phyloP scores from a whole-genome alignment of 2,329 filamentous ascomycete genomes.

The Coniella lustricola region DNA sequence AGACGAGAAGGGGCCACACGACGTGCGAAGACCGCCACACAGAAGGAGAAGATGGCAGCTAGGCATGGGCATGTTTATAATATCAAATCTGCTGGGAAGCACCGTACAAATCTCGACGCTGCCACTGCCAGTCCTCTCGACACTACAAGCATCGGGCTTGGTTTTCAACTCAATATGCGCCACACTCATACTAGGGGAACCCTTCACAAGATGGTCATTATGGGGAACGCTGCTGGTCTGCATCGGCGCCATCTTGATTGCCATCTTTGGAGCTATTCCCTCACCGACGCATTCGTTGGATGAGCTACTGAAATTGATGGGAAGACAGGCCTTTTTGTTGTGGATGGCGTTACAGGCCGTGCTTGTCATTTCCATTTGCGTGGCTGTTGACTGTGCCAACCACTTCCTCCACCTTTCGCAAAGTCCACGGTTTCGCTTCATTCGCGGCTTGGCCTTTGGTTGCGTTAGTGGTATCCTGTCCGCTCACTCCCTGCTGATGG shows the following conservation, averaged over 20 bases:
- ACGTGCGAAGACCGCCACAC: slow-evolving; percentile 79
- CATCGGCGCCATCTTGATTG: slow-evolving; percentile 82
- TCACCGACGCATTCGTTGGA: slow-evolving; percentile 83
- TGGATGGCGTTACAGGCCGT: slow-evolving; percentile 83
- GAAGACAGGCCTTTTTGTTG: slow-evolving; percentile 66
- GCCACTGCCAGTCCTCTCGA: slow-evolving; percentile 88
- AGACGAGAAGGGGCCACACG: slow-evolving; percentile 79
- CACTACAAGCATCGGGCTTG: slow-evolving; percentile 87
- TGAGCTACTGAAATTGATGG: slow-evolving; percentile 72
- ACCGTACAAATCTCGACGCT: slow-evolving; percentile 96
- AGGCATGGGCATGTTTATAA: slow-evolving; percentile 94
- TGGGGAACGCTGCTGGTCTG: slow-evolving; percentile 85
- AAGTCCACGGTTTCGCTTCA: slow-evolving; percentile 63
- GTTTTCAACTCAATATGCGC: slow-evolving; percentile 99
- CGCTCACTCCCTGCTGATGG: slow-evolving; percentile 85
- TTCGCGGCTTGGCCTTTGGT: slow-evolving; percentile 81
- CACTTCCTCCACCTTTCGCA: slow-evolving; percentile 46
- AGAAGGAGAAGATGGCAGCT: slow-evolving; percentile 89
- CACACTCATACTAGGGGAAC: slow-evolving; percentile 83
- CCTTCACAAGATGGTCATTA: slow-evolving; percentile 90
- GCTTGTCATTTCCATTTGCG: slow-evolving; percentile 62
- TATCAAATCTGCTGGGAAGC: slow-evolving; percentile 89
- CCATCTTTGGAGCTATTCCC: slow-evolving; percentile 86
- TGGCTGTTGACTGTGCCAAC: slow-evolving; percentile 51
- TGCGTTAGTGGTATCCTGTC: slow-evolving; percentile 88